Conservation (phyloP, 2,329 filamentous ascomycete species). For the Dactylellina drechsleri region DNA sequence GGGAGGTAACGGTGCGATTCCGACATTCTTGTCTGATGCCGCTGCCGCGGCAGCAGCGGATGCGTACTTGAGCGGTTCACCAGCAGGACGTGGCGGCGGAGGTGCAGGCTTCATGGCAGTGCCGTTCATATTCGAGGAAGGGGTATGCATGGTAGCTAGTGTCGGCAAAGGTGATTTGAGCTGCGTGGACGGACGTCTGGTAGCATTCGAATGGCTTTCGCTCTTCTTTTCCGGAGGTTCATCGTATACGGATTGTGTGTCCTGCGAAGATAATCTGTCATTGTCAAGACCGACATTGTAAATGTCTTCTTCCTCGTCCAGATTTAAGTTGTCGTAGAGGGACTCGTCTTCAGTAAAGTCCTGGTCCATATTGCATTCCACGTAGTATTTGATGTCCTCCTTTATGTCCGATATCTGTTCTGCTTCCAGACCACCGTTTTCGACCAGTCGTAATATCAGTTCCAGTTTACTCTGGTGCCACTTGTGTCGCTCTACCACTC, state of each 20-base stretch:
- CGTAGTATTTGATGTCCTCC: constrained; percentile 94
- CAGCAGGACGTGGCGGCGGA: constrained; percentile 81
- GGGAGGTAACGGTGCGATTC: constrained; percentile 91
- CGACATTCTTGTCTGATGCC: constrained; percentile 88
- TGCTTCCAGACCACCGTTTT: constrained; percentile 89
- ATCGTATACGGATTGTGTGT: constrained; percentile 90
- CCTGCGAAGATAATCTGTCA: constrained; percentile 93
- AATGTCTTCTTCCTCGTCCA: constrained; percentile 89
- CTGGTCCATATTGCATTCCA: constrained; percentile 84
- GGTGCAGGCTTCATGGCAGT: constrained; percentile 91
- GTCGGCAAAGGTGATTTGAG: constrained; percentile 94
- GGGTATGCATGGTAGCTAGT: constrained; percentile 85
- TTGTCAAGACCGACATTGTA: constrained; percentile 83
- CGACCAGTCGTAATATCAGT: constrained; percentile 84
- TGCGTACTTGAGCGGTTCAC: constrained; percentile 94
- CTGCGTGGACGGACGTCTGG: constrained; percentile 83
- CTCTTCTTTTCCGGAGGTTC: constrained; percentile 72
- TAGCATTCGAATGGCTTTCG: constrained; percentile 59
- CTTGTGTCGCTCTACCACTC: constrained; percentile 88
- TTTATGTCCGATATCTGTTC: constrained; percentile 88
- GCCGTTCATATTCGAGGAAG: constrained; percentile 70
- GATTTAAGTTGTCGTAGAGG: constrained; percentile 92
- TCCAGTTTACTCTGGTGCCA: constrained; percentile 96
- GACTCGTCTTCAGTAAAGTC: constrained; percentile 95
- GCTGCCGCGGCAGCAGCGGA: constrained; percentile 94